A percentile compares a stretch with the other conserved stretches of the same genome.
These are phyloP conservation scores for Saturnispora serradocipensis DNA, from an alignment of 805 yeast genomes.

Conservation along the genomic window DNA sequence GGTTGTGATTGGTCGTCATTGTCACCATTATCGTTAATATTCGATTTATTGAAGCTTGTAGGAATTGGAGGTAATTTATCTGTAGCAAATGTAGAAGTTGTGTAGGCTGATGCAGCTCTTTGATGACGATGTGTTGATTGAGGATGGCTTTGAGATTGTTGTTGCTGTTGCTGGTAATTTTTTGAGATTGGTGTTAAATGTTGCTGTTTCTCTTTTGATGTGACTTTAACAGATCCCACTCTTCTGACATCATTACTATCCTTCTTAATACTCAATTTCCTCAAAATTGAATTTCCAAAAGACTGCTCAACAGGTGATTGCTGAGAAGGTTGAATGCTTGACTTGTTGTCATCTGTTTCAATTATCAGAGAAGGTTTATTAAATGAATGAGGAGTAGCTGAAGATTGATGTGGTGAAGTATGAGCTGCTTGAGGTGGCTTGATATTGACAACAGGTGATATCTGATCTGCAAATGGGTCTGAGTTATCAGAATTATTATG, in stretches of 20 bases:
- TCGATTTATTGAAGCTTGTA: not conserved
- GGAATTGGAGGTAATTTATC: slow-evolving; percentile 13
- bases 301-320: slow-evolving; percentile 11
- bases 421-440: slow-evolving; percentile 31
- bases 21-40: slow-evolving; percentile 25
- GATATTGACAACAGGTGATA: slow-evolving; percentile 22
- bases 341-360: slow-evolving; percentile 5
- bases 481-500: slow-evolving; percentile 6
- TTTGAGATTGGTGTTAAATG: slow-evolving; percentile 22
- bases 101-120: slow-evolving; percentile 32
- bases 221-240: slow-evolving; percentile 53
- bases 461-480: slow-evolving; percentile 11
- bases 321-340: slow-evolving; percentile 16
- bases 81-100: slow-evolving; percentile 22
- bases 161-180: slow-evolving; percentile 7
- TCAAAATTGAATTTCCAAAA: slow-evolving; percentile 23
- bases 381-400: slow-evolving; percentile 17
- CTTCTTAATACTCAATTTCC: slow-evolving; percentile 27
- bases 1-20: not conserved
- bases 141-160: not conserved
- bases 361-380: slow-evolving; percentile 10
- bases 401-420: slow-evolving; percentile 28
- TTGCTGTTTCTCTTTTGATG: slow-evolving; percentile 43
- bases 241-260: slow-evolving; percentile 37
- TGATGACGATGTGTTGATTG: slow-evolving; percentile 23